Conservation (phyloP, 345 rosid genomes). For the Cochlearia excelsa region DNA sequence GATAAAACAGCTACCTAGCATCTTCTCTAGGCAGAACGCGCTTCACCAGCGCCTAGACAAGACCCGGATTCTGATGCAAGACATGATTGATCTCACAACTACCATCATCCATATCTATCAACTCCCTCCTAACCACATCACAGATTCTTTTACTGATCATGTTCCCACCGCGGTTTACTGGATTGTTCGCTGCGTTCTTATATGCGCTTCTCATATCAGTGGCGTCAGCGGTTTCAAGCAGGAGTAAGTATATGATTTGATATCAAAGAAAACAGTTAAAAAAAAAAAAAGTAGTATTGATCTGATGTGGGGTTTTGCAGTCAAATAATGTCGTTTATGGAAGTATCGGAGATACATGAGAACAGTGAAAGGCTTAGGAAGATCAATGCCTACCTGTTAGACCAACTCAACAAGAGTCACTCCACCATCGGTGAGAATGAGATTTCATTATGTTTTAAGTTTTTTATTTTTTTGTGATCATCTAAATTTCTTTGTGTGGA, state of each 20-base stretch:
- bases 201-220: slow-evolving; percentile 60
- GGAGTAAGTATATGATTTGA: slow-evolving; percentile 45
- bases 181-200: slow-evolving; percentile 68
- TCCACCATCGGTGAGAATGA: slow-evolving; percentile 43
- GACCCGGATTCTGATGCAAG: slow-evolving; percentile 46
- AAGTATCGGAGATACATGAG: slow-evolving; percentile 68
- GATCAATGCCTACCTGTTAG: slow-evolving; percentile 42
- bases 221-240: slow-evolving; percentile 51
- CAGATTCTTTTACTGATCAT: slow-evolving; percentile 44
- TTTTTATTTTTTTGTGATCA: not conserved
- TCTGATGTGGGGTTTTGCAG: slow-evolving; percentile 35
- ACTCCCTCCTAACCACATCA: slow-evolving; percentile 58
- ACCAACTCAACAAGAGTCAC: slow-evolving; percentile 38
- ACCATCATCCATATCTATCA: slow-evolving; percentile 55
- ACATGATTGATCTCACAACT: slow-evolving; percentile 58
- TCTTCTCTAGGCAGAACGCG: slow-evolving; percentile 45
- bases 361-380: slow-evolving; percentile 53
- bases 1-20: slow-evolving; percentile 66
- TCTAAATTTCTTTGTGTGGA: not conserved
- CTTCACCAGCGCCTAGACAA: slow-evolving; percentile 58
- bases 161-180: slow-evolving; percentile 76
- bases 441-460: slow-evolving; percentile 13
- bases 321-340: slow-evolving; percentile 50
- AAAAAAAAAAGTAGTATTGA: not conserved
- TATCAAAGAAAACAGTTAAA: not conserved